phyloP scores from a whole-genome alignment of 345 rosid genomes.

The Eucalyptus cloeziana region DNA sequence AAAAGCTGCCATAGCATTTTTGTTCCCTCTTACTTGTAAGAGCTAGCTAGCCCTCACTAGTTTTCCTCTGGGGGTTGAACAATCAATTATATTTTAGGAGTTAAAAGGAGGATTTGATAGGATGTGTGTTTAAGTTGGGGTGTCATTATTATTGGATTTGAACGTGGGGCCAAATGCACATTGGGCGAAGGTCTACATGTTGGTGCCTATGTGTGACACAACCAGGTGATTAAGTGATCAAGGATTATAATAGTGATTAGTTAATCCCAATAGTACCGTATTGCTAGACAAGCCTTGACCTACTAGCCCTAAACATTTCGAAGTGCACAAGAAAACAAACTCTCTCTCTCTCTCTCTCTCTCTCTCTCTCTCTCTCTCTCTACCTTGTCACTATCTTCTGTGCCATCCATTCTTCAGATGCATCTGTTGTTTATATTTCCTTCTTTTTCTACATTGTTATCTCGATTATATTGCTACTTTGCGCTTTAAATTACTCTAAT shows the following conservation, averaged over 20 bases:
- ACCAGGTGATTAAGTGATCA: conserved; percentile 17
- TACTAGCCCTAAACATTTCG: conserved; percentile 6
- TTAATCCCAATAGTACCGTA: conserved; percentile 10
- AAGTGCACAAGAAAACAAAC: background rate
- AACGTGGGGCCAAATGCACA: conserved; percentile 27
- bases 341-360: background rate
- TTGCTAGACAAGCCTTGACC: conserved; percentile 43
- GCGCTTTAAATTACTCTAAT: background rate
- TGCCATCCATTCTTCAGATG: conserved; percentile 21
- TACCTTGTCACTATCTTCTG: conserved; percentile 39
- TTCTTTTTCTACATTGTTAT: background rate
- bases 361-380: background rate
- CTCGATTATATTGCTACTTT: background rate
- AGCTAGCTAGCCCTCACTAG: background rate
- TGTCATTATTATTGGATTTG: conserved; percentile 20
- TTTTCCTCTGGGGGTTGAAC: background rate
- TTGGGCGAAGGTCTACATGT: conserved; percentile 41
- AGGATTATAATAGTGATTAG: conserved; percentile 11
- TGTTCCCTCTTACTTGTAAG: background rate
- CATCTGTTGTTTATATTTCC: background rate
- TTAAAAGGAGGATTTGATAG: background rate
- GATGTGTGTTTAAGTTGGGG: conserved; percentile 10
- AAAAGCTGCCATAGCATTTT: background rate
- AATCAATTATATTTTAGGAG: background rate
- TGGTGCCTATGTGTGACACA: conserved; percentile 39